phyloP scores from a whole-genome alignment of 768 basidiomycete species.

The Flagelloscypha sp. region DNA sequence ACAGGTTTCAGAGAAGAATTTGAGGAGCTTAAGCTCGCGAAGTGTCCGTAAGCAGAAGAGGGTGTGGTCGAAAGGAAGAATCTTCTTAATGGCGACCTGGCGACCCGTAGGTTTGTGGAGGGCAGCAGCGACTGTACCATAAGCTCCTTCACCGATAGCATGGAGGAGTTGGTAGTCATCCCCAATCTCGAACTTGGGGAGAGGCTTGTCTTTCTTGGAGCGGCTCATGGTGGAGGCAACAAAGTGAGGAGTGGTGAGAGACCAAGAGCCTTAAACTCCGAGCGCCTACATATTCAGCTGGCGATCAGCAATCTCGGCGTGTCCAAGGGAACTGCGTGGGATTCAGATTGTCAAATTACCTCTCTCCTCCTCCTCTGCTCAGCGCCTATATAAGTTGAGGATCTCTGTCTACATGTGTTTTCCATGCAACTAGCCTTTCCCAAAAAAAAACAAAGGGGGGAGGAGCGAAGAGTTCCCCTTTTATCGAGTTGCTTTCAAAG shows the following conservation, averaged over 20 bases:
- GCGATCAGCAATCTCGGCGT: no score
- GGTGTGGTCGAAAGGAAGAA: slow-evolving; percentile 90
- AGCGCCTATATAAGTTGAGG: no score
- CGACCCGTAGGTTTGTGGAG: slow-evolving; percentile 73
- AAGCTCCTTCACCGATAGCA: slow-evolving; percentile 78
- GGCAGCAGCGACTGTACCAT: slow-evolving; percentile 86
- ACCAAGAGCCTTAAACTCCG: no score
- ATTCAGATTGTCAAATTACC: no score
- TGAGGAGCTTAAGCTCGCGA: slow-evolving; percentile 84
- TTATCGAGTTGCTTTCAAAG: no score
- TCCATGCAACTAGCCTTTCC: no score
- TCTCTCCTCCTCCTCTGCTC: no score
- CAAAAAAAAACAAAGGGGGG: no score
- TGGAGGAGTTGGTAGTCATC: slow-evolving; percentile 69
- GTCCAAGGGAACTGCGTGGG: no score
- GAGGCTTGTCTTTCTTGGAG: slow-evolving; percentile 48
- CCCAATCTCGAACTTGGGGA: slow-evolving; percentile 69
- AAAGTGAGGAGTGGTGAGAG: not conserved
- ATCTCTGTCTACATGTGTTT: no score
- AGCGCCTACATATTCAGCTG: no score
- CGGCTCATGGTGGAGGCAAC: slow-evolving; percentile 36
- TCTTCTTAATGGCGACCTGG: slow-evolving; percentile 93
- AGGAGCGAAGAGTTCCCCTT: no score
- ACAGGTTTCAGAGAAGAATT: slow-evolving; percentile 74
- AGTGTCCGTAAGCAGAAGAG: slow-evolving; percentile 86